Conservation (phyloP, 1,284 basidiomycete species). For the Chalciporus piperatoides region DNA sequence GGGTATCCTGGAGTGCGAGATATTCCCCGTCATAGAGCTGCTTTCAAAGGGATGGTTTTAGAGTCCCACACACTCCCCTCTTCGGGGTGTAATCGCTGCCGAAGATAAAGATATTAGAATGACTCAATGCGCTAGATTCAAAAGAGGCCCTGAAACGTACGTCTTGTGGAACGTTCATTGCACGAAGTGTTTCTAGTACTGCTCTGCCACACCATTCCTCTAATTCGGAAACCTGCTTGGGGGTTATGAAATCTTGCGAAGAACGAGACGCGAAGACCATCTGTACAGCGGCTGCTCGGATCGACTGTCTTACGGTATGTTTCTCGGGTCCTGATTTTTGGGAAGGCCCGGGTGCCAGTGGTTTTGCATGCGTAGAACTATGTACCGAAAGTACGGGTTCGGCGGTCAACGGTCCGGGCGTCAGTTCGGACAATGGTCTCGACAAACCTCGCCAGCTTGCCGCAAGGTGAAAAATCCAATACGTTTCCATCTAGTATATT, state of each 20-base stretch:
- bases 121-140: not conserved
- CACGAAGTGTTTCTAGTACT: slow-evolving; percentile 46
- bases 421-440: slow-evolving; percentile 17
- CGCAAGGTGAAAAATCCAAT: slow-evolving; percentile 72
- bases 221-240: slow-evolving; percentile 58
- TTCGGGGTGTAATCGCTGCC: slow-evolving; percentile 37
- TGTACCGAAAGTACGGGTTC: slow-evolving; percentile 40
- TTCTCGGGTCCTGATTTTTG: slow-evolving; percentile 26
- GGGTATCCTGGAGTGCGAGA: not conserved
- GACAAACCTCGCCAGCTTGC: slow-evolving; percentile 49
- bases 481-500: slow-evolving; percentile 70
- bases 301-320: slow-evolving; percentile 35
- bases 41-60: slow-evolving; percentile 4
- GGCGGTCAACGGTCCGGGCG: slow-evolving; percentile 42
- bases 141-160: slow-evolving; percentile 38
- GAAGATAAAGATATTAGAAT: slow-evolving; percentile 5
- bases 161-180: slow-evolving; percentile 36
- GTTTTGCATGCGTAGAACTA: slow-evolving; percentile 10
- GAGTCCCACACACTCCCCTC: slow-evolving; percentile 39
- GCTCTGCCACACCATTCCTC: slow-evolving; percentile 64
- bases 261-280: slow-evolving; percentile 82
- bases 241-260: slow-evolving; percentile 75
- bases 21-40: slow-evolving; percentile 10
- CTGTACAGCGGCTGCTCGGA: slow-evolving; percentile 74
- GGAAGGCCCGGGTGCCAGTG: too few species aligned